These are phyloP conservation scores for Plasmodium ovale DNA, from an alignment of 169 alveolate genomes.

Conservation along the genomic window DNA sequence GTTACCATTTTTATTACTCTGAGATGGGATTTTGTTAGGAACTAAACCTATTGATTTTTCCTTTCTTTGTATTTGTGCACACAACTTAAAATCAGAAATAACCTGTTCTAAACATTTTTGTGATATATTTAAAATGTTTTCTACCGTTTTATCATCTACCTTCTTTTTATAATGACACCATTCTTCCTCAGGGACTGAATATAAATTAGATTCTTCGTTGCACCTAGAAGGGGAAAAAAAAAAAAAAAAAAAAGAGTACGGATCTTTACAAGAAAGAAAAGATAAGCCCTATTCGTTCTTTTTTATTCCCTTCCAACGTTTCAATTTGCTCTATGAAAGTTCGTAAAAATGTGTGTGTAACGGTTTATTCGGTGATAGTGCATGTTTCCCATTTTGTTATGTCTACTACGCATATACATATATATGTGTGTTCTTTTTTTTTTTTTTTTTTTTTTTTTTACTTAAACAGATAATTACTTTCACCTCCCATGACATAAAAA, in stretches of 20 bases:
- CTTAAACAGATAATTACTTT: conserved; percentile 71
- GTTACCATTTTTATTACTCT: conserved; percentile 26
- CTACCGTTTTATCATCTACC: conserved; percentile 37
- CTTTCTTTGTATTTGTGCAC: conserved; percentile 60
- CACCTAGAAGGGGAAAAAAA: conserved; percentile 16
- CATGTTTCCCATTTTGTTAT: too few relatives aligned
- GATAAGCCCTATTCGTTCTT: neutral
- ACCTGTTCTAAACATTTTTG: conserved; percentile 55
- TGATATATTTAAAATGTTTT: conserved; percentile 42
- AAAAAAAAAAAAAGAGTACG: neutral
- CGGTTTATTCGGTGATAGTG: too few relatives aligned
- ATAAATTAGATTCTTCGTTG: conserved; percentile 33
- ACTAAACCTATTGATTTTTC: conserved; percentile 65
- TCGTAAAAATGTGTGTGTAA: neutral
- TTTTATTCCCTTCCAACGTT: neutral
- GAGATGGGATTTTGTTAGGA: conserved; percentile 37
- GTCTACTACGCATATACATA: neutral
- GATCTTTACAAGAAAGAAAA: neutral
- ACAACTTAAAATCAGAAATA: conserved; percentile 25
- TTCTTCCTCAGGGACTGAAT: conserved; percentile 53
- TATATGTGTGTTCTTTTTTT: too few relatives aligned
- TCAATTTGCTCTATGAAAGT: neutral
- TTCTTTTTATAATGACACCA: conserved; percentile 60
- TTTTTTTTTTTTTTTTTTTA: conserved; percentile 20
- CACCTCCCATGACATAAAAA: conserved; percentile 78